Conservation (phyloP, 805 yeast genomes). For the Kodamaea fukazawae region DNA sequence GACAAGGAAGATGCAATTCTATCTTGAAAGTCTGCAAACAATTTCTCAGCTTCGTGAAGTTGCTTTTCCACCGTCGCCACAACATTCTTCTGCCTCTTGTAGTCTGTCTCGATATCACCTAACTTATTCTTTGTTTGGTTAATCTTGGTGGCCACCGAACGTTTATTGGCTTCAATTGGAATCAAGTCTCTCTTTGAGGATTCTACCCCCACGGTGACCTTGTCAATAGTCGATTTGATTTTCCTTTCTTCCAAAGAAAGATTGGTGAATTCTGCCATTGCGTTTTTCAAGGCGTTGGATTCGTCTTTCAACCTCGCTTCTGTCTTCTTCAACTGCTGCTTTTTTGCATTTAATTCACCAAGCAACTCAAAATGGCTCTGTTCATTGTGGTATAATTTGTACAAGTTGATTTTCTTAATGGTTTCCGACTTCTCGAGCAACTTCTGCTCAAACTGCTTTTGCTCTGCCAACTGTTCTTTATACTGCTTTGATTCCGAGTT, state of each 20-base stretch:
- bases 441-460: constrained; percentile 60
- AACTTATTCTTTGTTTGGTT: constrained; percentile 46
- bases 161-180: constrained; percentile 60
- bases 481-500: constrained; percentile 76
- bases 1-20: constrained; percentile 19
- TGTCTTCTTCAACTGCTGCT: constrained; percentile 33
- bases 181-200: constrained; percentile 48
- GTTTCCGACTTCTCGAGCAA: constrained; percentile 46
- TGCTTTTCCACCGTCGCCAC: constrained; percentile 46
- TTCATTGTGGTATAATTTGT: constrained; percentile 65
- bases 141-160: constrained; percentile 47
- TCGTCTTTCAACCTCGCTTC: constrained; percentile 26
- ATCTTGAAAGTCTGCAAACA: constrained; percentile 32
- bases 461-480: constrained; percentile 70
- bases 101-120: constrained; percentile 50
- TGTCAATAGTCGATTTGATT: constrained; percentile 34
- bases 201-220: constrained; percentile 42
- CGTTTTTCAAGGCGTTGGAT: constrained; percentile 24
- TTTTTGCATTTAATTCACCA: constrained; percentile 33
- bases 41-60: constrained; percentile 39
- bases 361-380: constrained; percentile 34
- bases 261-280: constrained; percentile 44
- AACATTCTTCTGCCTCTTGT: constrained; percentile 46
- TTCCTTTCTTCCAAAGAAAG: constrained; percentile 43
- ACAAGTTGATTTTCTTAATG: constrained; percentile 51